Evolutionary conservation across 176 grass and related monocot genomes (phyloP).

Genomic region (Oryza rufipogon): DNA sequence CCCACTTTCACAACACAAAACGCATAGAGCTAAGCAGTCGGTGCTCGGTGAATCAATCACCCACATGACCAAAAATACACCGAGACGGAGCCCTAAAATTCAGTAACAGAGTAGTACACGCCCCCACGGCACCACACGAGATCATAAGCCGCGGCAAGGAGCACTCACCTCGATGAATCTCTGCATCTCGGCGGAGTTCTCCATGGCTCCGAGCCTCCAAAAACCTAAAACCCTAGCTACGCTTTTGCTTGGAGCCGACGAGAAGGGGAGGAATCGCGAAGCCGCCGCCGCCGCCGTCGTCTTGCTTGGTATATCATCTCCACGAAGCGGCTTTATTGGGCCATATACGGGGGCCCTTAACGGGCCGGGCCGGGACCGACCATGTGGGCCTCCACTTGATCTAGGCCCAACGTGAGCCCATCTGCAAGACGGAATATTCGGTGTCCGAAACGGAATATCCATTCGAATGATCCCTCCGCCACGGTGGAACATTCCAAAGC

Average conservation of each 20-base stretch:
- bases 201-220: constrained; percentile 46
- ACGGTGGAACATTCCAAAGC: constrained; percentile 1
- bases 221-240: constrained; percentile 48
- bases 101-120: not conserved
- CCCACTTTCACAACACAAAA: not conserved
- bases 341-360: not conserved
- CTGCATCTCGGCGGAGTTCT: constrained; percentile 63
- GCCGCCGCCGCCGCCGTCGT: constrained; percentile 17
- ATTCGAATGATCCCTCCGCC: not conserved
- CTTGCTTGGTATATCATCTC: not conserved
- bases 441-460: not conserved
- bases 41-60: not conserved
- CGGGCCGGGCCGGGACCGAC: not conserved
- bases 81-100: not conserved
- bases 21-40: not conserved
- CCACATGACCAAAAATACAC: constrained; percentile 7
- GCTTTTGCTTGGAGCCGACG: not conserved
- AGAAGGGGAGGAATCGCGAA: not conserved
- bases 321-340: not conserved
- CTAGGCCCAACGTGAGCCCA: not conserved
- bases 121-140: too few species aligned
- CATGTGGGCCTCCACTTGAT: not conserved
- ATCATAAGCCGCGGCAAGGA: not conserved
- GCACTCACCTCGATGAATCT: constrained; percentile 70
- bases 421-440: not conserved